phyloP scores from a whole-genome alignment of 805 yeast genomes.

The Kuraishia piskuri region DNA sequence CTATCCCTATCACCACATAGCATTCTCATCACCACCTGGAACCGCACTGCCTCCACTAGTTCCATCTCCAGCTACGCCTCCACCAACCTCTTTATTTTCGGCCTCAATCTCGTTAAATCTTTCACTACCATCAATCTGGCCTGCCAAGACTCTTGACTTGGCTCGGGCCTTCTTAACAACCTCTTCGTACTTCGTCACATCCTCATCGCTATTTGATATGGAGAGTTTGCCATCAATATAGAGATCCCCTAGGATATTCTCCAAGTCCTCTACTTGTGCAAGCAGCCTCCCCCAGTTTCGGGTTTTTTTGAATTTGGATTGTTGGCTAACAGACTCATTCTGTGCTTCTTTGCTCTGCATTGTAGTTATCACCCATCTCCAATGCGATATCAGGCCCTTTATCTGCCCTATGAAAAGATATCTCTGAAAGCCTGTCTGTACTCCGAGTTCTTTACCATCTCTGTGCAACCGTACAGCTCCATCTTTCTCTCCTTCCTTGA shows the following conservation, averaged over 20 bases:
- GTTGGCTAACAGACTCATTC: too few relatives aligned
- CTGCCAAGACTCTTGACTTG: slow-evolving; percentile 18
- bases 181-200: slow-evolving; percentile 18
- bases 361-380: slow-evolving; percentile 16
- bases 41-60: slow-evolving; percentile 16
- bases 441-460: slow-evolving; percentile 83
- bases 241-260: slow-evolving; percentile 13
- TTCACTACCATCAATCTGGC: slow-evolving; percentile 14
- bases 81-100: slow-evolving; percentile 13
- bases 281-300: slow-evolving; percentile 11
- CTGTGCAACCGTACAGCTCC: slow-evolving; percentile 49
- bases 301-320: background rate
- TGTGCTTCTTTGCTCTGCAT: background rate
- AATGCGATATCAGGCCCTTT: slow-evolving; percentile 38
- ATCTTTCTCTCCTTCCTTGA: slow-evolving; percentile 55
- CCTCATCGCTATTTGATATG: slow-evolving; percentile 17
- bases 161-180: slow-evolving; percentile 16
- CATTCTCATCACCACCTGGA: slow-evolving; percentile 14
- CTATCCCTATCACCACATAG: slow-evolving; percentile 16
- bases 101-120: slow-evolving; percentile 7
- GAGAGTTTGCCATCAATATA: slow-evolving; percentile 10
- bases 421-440: slow-evolving; percentile 69
- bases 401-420: slow-evolving; percentile 63
- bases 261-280: slow-evolving; percentile 9
- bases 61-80: slow-evolving; percentile 16